A percentile compares a stretch with the other conserved stretches of the same genome.
phyloP scores from a whole-genome alignment of 2,329 filamentous ascomycete genomes.

The Ceratocystis smalleyi region DNA sequence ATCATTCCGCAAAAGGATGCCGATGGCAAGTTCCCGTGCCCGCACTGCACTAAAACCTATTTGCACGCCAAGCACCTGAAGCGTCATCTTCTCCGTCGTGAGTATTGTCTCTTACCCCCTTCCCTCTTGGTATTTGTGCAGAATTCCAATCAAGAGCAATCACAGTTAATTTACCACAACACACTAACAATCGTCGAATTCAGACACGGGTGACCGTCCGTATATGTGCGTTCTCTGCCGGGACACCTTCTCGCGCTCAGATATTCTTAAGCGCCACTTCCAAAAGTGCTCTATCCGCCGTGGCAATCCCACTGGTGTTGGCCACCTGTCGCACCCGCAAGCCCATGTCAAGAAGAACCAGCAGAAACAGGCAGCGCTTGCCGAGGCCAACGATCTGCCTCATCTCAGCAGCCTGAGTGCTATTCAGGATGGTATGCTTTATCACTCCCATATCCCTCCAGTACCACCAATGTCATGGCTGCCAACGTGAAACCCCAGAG shows the following conservation, averaged over 20 bases:
- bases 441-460: slow-evolving; percentile 26
- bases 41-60: slow-evolving; percentile 96
- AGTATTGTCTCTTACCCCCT: slow-evolving; percentile 31
- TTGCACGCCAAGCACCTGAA: slow-evolving; percentile 95
- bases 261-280: slow-evolving; percentile 97
- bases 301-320: slow-evolving; percentile 88
- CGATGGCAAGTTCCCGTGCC: slow-evolving; percentile 95
- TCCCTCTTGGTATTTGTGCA: neutral
- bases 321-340: slow-evolving; percentile 84
- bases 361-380: slow-evolving; percentile 38
- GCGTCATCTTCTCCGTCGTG: slow-evolving; percentile 87
- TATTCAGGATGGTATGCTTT: slow-evolving; percentile 41
- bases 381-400: slow-evolving; percentile 39
- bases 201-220: slow-evolving; percentile 92
- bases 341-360: slow-evolving; percentile 71
- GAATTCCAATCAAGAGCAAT: too few relatives aligned
- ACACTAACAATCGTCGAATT: too few relatives aligned
- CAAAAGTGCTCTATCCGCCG: slow-evolving; percentile 96
- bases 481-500: slow-evolving; percentile 41
- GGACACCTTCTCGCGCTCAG: slow-evolving; percentile 93
- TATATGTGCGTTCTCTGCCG: slow-evolving; percentile 98
- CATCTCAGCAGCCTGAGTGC: slow-evolving; percentile 47
- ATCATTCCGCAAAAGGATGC: slow-evolving; percentile 87
- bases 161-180: too few relatives aligned
- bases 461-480: slow-evolving; percentile 34